Conservation (phyloP, 2,329 filamentous ascomycete genomes). For the Lanzia echinophila region DNA sequence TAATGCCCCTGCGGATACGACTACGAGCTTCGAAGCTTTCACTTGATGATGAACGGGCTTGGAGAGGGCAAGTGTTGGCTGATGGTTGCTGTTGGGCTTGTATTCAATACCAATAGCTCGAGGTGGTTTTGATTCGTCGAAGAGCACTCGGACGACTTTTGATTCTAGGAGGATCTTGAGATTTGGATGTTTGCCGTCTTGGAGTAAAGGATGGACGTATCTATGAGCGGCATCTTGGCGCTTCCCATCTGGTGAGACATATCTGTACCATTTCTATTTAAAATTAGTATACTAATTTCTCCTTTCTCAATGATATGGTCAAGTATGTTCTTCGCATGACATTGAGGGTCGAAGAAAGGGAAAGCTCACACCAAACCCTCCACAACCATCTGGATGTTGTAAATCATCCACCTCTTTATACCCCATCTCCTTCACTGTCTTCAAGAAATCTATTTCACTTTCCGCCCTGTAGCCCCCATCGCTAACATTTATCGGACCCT, state of each 20-base stretch:
- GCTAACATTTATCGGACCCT: slow-evolving; percentile 50
- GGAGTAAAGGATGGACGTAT: slow-evolving; percentile 47
- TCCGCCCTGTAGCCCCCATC: slow-evolving; percentile 40
- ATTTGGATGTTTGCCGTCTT: slow-evolving; percentile 45
- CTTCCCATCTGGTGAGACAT: slow-evolving; percentile 43
- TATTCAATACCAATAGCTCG: slow-evolving; percentile 54
- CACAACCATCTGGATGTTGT: slow-evolving; percentile 41
- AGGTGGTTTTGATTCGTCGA: slow-evolving; percentile 40
- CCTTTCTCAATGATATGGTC: neutral
- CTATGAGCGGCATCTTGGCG: slow-evolving; percentile 52
- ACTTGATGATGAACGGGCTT: slow-evolving; percentile 33
- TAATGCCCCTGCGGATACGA: slow-evolving; percentile 36
- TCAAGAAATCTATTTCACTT: slow-evolving; percentile 43
- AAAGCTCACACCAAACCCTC: slow-evolving; percentile 29
- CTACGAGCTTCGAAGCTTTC: slow-evolving; percentile 48
- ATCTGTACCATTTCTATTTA: slow-evolving; percentile 40
- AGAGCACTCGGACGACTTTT: slow-evolving; percentile 48
- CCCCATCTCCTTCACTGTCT: slow-evolving; percentile 41
- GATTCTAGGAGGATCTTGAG: slow-evolving; percentile 53
- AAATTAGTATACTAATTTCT: neutral
- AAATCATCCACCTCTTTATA: slow-evolving; percentile 47
- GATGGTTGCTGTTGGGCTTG: slow-evolving; percentile 40
- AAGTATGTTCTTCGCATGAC: neutral
- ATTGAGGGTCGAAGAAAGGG: neutral
- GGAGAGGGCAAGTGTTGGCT: slow-evolving; percentile 28